Conservation (phyloP, 495 filamentous ascomycete species). For the Xylaria sp. region DNA sequence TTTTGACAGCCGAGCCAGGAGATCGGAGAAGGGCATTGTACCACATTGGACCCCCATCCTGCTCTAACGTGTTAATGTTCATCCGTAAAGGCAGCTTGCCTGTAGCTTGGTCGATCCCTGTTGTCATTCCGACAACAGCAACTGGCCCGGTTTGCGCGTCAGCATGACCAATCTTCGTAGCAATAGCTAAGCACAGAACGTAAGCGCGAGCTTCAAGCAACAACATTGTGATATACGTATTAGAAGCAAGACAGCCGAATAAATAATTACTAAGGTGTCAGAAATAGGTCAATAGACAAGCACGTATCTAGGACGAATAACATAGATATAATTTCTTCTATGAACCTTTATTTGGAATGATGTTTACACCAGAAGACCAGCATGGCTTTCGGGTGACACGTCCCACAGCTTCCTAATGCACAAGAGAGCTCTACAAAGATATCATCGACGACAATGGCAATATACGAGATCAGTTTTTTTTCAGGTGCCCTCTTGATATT, state of each 20-base stretch:
- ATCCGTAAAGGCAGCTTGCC: conserved; percentile 44
- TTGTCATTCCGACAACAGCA: conserved; percentile 45
- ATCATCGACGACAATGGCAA: not conserved
- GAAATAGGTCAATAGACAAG: not conserved
- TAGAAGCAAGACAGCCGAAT: not conserved
- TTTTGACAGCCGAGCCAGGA: not conserved
- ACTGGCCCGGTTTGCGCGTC: conserved; percentile 30
- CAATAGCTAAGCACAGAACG: conserved; percentile 13
- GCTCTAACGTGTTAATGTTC: conserved; percentile 47
- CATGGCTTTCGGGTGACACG: not conserved
- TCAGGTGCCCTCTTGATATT: not conserved
- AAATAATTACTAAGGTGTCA: not conserved
- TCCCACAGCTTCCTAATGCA: not conserved
- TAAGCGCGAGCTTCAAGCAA: not conserved
- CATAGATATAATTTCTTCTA: not conserved
- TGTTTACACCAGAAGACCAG: not conserved
- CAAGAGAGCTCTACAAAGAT: not conserved
- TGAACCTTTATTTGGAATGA: not conserved
- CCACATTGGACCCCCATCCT: conserved; percentile 49
- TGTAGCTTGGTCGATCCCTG: conserved; percentile 45
- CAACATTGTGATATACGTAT: not conserved
- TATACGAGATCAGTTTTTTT: not conserved
- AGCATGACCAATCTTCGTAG: not conserved
- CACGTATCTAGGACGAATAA: not conserved
- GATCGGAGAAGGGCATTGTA: conserved; percentile 25